A percentile compares a stretch with the other conserved stretches of the same genome.
Evolutionary conservation across 257 asterid genomes (phyloP).

Genomic region (Penstemon davidsonii): DNA sequence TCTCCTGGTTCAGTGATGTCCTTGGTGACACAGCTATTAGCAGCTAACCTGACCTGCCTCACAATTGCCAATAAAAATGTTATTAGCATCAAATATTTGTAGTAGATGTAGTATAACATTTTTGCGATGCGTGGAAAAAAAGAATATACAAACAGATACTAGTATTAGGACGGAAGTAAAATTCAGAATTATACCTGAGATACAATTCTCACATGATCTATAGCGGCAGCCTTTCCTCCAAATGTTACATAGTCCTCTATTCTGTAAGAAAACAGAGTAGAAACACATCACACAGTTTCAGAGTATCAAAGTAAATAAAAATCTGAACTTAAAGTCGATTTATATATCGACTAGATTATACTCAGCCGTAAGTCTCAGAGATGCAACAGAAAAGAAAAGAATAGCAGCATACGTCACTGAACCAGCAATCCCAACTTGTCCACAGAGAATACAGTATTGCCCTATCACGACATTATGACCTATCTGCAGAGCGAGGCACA

Average conservation of each 20-base stretch:
- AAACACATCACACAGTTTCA: constrained; percentile 20
- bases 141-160: neutral
- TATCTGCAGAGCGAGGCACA: constrained; percentile 52
- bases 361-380: constrained; percentile 7
- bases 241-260: constrained; percentile 78
- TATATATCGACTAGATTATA: neutral
- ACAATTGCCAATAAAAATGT: constrained; percentile 20
- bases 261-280: constrained; percentile 36
- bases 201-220: constrained; percentile 72
- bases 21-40: constrained; percentile 80
- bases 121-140: neutral
- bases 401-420: constrained; percentile 63
- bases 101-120: neutral
- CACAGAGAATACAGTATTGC: constrained; percentile 73
- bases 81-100: constrained; percentile 1
- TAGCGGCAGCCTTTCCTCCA: constrained; percentile 76
- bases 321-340: constrained; percentile 24
- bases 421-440: constrained; percentile 95
- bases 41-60: constrained; percentile 85
- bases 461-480: constrained; percentile 89
- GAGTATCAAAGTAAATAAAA: constrained; percentile 20
- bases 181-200: constrained; percentile 52
- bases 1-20: constrained; percentile 78
- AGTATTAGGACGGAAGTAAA: neutral
- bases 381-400: neutral